Percentiles rank a stretch among this genome's conserved stretches.
These are phyloP conservation scores for Calonectria crousiana DNA, from an alignment of 2,329 filamentous ascomycete species.

Conservation along the genomic window DNA sequence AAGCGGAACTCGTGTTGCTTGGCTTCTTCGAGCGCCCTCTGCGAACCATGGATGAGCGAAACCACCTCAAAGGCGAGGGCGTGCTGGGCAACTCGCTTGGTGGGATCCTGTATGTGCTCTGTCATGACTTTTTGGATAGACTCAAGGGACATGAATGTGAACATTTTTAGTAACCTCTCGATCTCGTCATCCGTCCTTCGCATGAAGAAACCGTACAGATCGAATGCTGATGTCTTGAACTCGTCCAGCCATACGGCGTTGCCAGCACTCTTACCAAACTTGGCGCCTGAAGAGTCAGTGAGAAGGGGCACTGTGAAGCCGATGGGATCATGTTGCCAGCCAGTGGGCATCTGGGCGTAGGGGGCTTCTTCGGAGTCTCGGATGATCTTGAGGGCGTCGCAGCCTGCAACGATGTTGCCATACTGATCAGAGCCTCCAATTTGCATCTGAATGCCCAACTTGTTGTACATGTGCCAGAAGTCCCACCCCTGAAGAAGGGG, in stretches of 20 bases:
- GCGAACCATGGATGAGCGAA: slow-evolving; percentile 79
- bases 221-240: slow-evolving; percentile 83
- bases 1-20: slow-evolving; percentile 65
- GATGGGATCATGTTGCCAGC: slow-evolving; percentile 70
- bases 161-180: slow-evolving; percentile 84
- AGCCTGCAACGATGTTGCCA: slow-evolving; percentile 93
- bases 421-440: slow-evolving; percentile 97
- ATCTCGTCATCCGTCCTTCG: slow-evolving; percentile 85
- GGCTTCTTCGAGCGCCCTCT: slow-evolving; percentile 73
- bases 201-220: slow-evolving; percentile 92
- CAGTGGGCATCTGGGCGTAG: slow-evolving; percentile 52
- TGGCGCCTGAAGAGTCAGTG: slow-evolving; percentile 85
- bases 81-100: slow-evolving; percentile 84
- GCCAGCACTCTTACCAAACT: slow-evolving; percentile 94
- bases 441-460: slow-evolving; percentile 80
- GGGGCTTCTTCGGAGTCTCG: slow-evolving; percentile 68
- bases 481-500: slow-evolving; percentile 96
- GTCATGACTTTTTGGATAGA: slow-evolving; percentile 77
- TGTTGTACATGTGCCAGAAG: slow-evolving; percentile 87
- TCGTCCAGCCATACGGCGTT: slow-evolving; percentile 95
- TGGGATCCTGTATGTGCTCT: slow-evolving; percentile 75
- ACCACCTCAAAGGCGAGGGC: slow-evolving; percentile 85
- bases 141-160: slow-evolving; percentile 85
- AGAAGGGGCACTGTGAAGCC: slow-evolving; percentile 93
- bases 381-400: slow-evolving; percentile 85